Conservation (phyloP, 2,329 filamentous ascomycete genomes). For the Arthroderma sp. region DNA sequence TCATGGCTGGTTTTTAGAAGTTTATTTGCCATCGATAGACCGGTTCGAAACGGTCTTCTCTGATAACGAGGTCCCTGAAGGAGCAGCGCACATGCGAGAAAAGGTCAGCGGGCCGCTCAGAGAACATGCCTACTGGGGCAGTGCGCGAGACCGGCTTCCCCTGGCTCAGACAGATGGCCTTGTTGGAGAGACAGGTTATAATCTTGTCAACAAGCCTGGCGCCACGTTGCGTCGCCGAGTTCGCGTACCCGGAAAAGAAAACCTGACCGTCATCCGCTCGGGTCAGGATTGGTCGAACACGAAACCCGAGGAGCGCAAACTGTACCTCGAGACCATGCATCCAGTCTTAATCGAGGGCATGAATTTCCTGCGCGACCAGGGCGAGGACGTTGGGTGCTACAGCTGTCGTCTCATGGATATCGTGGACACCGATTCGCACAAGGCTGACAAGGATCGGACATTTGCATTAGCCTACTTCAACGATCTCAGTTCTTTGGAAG, state of each 20-base stretch:
- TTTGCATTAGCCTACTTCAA: constrained; percentile 34
- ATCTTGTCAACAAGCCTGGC: not conserved
- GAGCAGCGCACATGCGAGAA: constrained; percentile 29
- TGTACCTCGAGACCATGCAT: constrained; percentile 36
- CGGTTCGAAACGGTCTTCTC: constrained; percentile 35
- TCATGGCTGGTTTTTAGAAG: constrained; percentile 33
- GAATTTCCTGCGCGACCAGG: constrained; percentile 33
- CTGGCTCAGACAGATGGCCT: constrained; percentile 26
- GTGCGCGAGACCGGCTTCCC: constrained; percentile 34
- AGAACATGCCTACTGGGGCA: constrained; percentile 37
- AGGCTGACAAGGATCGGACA: constrained; percentile 21
- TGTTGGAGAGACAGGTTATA: constrained; percentile 14
- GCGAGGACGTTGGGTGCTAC: constrained; percentile 32
- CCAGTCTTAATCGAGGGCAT: constrained; percentile 33
- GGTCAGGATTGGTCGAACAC: constrained; percentile 35
- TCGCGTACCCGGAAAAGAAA: constrained; percentile 25
- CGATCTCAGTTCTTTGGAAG: constrained; percentile 27
- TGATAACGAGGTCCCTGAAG: constrained; percentile 25
- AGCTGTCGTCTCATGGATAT: constrained; percentile 34
- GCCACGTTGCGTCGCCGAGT: constrained; percentile 12
- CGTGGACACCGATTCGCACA: constrained; percentile 16
- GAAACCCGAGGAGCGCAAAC: constrained; percentile 26
- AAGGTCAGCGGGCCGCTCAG: constrained; percentile 24
- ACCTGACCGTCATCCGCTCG: constrained; percentile 33
- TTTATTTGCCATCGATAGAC: constrained; percentile 30